Evolutionary conservation across 2,329 filamentous ascomycete species (phyloP).

Genomic region (Beauveria brongniartii): DNA sequence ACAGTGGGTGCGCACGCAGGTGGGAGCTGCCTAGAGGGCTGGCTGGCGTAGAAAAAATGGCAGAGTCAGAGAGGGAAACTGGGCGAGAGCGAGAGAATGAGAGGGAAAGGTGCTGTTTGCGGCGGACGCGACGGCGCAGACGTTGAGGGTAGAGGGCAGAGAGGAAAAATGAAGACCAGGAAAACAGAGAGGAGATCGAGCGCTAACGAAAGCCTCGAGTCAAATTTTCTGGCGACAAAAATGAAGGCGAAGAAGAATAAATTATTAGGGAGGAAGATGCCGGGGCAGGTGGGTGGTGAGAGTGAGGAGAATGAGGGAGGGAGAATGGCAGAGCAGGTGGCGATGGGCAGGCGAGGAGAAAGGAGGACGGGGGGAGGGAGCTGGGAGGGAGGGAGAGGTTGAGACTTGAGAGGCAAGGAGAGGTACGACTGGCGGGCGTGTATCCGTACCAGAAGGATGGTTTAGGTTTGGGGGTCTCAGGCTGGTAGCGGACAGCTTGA

Average conservation of each 20-base stretch:
- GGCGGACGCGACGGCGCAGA: neutral
- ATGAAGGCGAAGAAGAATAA: slow-evolving; percentile 13
- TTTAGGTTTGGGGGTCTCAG: slow-evolving; percentile 1
- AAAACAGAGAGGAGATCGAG: slow-evolving; percentile 27
- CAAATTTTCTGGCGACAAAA: slow-evolving; percentile 17
- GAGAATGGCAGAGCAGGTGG: slow-evolving; percentile 5
- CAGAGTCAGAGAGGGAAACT: neutral
- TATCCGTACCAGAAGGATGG: neutral
- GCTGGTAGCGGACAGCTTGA: neutral
- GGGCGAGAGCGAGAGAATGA: neutral
- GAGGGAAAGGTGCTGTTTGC: neutral
- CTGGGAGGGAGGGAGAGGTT: neutral
- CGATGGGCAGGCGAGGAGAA: slow-evolving; percentile 5
- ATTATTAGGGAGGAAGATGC: slow-evolving; percentile 15
- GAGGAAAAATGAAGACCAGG: slow-evolving; percentile 9
- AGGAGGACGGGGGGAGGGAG: neutral
- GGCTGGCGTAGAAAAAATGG: neutral
- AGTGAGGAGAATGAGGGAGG: slow-evolving; percentile 13
- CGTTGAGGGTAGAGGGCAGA: neutral
- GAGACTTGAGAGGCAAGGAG: neutral
- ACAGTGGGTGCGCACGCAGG: slow-evolving; percentile 1
- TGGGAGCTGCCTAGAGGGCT: slow-evolving; percentile 11
- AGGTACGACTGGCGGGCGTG: neutral
- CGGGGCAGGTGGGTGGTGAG: slow-evolving; percentile 10
- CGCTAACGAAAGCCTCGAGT: slow-evolving; percentile 41